Base-by-base conservation (phyloP, 768 basidiomycete genomes). In the Artomyces pyxidatus region DNA sequence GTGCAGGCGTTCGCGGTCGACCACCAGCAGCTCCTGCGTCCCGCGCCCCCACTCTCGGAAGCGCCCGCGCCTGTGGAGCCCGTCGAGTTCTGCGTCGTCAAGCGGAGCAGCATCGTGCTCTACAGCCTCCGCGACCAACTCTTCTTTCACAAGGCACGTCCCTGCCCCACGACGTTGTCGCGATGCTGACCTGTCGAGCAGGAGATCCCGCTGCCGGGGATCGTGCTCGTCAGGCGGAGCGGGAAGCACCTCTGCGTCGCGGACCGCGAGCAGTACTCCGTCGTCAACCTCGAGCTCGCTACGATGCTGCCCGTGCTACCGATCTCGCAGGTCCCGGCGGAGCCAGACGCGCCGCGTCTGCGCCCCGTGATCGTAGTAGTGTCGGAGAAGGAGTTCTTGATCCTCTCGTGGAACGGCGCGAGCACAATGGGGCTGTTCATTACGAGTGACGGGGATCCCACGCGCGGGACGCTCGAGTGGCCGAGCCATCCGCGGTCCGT, bases 401-500 rank as follows among this genome's bases (percentile, higher is more conserved):
- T 96, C 19, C 71, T 90, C 14, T 88, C 87, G 2, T 93, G 85
- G 78, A 92, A 84, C 1, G 94, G 89, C 12, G 67, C 72, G 3
- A 80, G 76, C 45, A 88, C 88, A 0, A 70, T 97, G 35, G 94
- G 94, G 0, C 68, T 98, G 9, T 98, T 97, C 58, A 73, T 97
- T 55, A 89, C 78, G 12, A 78, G 81, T 0, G 77, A 80, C 2
- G 93, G 91, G 0, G 92, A 95, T 63, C 91, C 94, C 4, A 83
- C 91, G 7, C 76, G 93, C 40, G 92, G 92, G 2, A 94, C 93
- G 2, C 68, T 96, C 38, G 78, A 90, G 61, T 96, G 91, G 89
- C 74, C 80, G 3, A 76, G 71, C 43, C 82, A 94, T 69, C 89
- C 92, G 0, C 68, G 80, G 21, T 76, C 81, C 17, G 68, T 91